Evolutionary conservation across 2,329 filamentous ascomycete genomes (phyloP).

Genomic region (Davidsoniella eucalypti): DNA sequence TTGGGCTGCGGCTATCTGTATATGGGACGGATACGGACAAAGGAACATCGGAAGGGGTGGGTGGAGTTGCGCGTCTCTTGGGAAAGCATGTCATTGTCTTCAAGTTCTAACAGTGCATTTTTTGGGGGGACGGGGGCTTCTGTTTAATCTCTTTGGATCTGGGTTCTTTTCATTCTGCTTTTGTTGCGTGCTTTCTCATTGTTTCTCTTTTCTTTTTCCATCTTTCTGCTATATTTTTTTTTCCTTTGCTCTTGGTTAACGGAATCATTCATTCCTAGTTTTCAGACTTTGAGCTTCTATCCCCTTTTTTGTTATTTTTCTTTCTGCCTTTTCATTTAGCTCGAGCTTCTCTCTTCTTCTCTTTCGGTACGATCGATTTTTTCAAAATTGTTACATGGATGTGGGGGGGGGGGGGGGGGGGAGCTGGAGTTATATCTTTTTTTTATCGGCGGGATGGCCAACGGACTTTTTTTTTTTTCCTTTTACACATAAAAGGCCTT

Average conservation of each 20-base stretch:
- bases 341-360: conserved; percentile 7
- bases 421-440: conserved; percentile 7
- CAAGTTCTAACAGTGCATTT: conserved; percentile 8
- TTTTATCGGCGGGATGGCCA: conserved; percentile 8
- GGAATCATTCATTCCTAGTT: conserved; percentile 9
- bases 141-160: conserved; percentile 13
- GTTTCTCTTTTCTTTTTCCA: conserved; percentile 13
- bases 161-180: conserved; percentile 11
- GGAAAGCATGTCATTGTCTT: conserved; percentile 10
- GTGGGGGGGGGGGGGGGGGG: too few species aligned
- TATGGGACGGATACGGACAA: conserved; percentile 10
- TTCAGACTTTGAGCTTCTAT: conserved; percentile 3
- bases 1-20: conserved; percentile 8
- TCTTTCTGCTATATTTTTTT: conserved; percentile 16
- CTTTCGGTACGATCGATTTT: conserved; percentile 5
- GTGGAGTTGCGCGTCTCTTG: conserved; percentile 10
- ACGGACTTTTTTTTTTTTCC: conserved; percentile 5
- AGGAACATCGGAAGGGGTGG: conserved; percentile 4
- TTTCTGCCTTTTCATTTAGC: conserved; percentile 5
- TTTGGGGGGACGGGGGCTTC: conserved; percentile 3
- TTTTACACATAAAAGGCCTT: not conserved
- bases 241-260: conserved; percentile 5
- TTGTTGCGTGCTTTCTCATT: conserved; percentile 13
- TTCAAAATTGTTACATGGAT: conserved; percentile 6
- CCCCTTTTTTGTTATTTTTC: conserved; percentile 3